These are phyloP conservation scores for Phytophthora constricta DNA, from an alignment of 352 stramenopile species.

Conservation along the genomic window DNA sequence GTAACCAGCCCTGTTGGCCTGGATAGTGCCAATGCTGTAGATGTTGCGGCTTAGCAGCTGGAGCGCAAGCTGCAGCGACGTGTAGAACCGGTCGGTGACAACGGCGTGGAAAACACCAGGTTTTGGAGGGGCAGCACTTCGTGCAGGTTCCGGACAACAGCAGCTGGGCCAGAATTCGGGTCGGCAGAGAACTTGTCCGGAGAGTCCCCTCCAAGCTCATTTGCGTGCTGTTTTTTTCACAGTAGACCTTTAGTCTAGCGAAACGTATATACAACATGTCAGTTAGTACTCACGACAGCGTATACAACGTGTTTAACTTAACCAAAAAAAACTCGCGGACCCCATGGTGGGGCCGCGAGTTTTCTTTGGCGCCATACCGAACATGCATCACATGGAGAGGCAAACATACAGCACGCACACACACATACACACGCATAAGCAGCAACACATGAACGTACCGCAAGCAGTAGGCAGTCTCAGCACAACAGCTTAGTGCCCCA, in stretches of 20 bases:
- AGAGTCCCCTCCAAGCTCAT: neutral
- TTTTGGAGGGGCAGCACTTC: neutral
- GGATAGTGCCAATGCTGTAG: too few species aligned
- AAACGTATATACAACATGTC: constrained; percentile 18
- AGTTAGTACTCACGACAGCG: constrained; percentile 17
- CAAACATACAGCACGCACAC: neutral
- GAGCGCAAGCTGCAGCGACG: too few species aligned
- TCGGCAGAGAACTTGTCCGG: too few species aligned
- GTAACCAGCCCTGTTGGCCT: too few species aligned
- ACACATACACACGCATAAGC: neutral
- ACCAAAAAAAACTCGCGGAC: neutral
- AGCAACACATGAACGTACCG: too few species aligned
- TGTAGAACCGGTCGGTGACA: too few species aligned
- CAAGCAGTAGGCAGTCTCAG: constrained; percentile 6
- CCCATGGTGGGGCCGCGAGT: neutral
- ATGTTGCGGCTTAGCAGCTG: too few species aligned
- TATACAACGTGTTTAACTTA: constrained; percentile 3
- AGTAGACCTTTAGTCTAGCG: constrained; percentile 19
- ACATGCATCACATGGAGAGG: neutral
- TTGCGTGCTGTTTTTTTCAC: constrained; percentile 6
- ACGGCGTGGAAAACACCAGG: constrained; percentile 9
- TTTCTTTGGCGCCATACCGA: neutral
- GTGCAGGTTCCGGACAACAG: constrained; percentile 11
- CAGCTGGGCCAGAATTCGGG: constrained; percentile 11
- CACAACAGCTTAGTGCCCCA: constrained; percentile 10